These are phyloP conservation scores for Lomentospora prolificans DNA, from an alignment of 2,329 filamentous ascomycete species.

Conservation along the genomic window DNA sequence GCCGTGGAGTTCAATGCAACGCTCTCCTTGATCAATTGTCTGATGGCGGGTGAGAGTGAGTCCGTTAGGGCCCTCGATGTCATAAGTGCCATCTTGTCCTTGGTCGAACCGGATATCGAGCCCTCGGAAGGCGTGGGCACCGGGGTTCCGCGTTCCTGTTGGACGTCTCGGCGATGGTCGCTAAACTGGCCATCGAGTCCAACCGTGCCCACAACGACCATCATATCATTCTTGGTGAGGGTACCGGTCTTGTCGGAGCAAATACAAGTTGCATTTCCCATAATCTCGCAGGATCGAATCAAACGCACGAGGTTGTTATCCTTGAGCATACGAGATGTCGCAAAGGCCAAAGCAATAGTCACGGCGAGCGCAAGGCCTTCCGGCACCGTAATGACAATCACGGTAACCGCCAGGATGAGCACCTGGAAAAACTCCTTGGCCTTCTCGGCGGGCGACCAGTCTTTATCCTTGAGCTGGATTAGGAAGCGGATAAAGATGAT, in stretches of 20 bases:
- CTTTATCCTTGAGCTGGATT: slow-evolving; percentile 17
- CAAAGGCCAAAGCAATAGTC: slow-evolving; percentile 51
- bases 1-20: slow-evolving; percentile 42
- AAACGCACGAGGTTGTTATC: slow-evolving; percentile 54
- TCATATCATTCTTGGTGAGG: slow-evolving; percentile 55
- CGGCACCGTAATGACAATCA: slow-evolving; percentile 50
- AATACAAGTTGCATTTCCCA: slow-evolving; percentile 54
- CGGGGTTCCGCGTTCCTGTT: background rate
- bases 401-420: slow-evolving; percentile 34
- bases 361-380: slow-evolving; percentile 52
- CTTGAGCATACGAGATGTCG: slow-evolving; percentile 52
- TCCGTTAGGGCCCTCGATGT: slow-evolving; percentile 11
- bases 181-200: slow-evolving; percentile 30
- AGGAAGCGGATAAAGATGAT: slow-evolving; percentile 31
- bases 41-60: slow-evolving; percentile 23
- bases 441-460: slow-evolving; percentile 30
- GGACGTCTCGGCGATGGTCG: slow-evolving; percentile 21
- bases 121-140: background rate
- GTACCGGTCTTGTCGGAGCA: slow-evolving; percentile 60
- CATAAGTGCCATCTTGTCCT: background rate
- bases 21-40: slow-evolving; percentile 26
- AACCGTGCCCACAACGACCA: slow-evolving; percentile 45
- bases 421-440: slow-evolving; percentile 42
- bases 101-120: background rate
- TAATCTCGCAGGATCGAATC: slow-evolving; percentile 50